Evolutionary conservation across 768 basidiomycete species (phyloP).

Genomic region (Leccinum aurantiacum): DNA sequence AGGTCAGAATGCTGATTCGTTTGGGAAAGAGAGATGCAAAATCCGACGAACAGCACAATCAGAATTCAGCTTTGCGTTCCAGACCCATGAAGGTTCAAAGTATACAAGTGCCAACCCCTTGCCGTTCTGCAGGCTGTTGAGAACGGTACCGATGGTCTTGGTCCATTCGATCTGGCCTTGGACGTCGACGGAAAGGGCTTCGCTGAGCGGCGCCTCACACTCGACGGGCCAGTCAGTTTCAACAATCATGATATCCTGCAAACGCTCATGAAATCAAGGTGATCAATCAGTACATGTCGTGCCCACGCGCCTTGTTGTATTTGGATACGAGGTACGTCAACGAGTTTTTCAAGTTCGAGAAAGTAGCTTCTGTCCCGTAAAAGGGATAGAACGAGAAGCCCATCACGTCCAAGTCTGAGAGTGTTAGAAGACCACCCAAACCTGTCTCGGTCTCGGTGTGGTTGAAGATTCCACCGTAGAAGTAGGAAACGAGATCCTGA

Average conservation of each 20-base stretch:
- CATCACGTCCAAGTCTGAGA: conserved; percentile 11
- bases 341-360: conserved; percentile 8
- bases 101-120: conserved; percentile 15
- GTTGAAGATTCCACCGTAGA: conserved; percentile 8
- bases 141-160: background rate
- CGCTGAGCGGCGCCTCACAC: conserved; percentile 8
- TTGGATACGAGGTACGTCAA: conserved; percentile 10
- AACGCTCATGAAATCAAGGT: conserved; percentile 2
- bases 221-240: conserved; percentile 15
- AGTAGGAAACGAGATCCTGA: conserved; percentile 2
- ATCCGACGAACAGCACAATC: conserved; percentile 10
- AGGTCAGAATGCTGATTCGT: background rate
- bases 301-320: conserved; percentile 9
- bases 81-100: conserved; percentile 13
- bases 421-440: conserved; percentile 4
- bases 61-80: conserved; percentile 9
- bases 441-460: background rate
- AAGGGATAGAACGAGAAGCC: conserved; percentile 14
- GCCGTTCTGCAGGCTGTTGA: background rate
- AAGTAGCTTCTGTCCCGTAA: conserved; percentile 7
- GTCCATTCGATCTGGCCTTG: conserved; percentile 14
- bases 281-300: background rate
- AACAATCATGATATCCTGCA: conserved; percentile 10
- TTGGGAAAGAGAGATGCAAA: background rate
- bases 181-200: conserved; percentile 5